Evolutionary conservation across 2,329 filamentous ascomycete genomes (phyloP), one percentile per base, ranked within the genome.

Genomic region (Blumeria hordei): DNA sequence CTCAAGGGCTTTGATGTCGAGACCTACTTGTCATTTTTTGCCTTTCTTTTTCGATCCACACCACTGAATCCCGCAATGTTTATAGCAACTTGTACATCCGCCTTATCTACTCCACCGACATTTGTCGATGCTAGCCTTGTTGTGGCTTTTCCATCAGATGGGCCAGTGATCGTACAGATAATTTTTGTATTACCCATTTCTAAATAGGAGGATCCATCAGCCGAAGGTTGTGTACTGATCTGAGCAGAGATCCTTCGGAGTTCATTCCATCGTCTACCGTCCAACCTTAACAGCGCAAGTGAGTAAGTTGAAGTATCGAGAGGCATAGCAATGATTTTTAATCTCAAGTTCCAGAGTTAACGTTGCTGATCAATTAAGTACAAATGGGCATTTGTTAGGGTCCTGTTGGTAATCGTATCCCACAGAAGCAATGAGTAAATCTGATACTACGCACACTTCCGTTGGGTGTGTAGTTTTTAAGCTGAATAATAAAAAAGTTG

Each of bases 161-260:
- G 92, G 0, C 92, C 92, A 1, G 81, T 80, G 51, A 98, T 81
- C 28, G 88, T 87, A 69, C 90, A 95, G 69, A 96, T 85, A 62
- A 98, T 83, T 66, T 94, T 92, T 21, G 92, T 98, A 70, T 96
- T 94, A 63, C 92, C 92, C 82, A 94, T 94, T 67, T 94, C 87
- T 57, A 96, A 79, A 69, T 94, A 94, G 58, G 83, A 86, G 47
- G 85, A 94, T 37, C 92, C 92, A 63, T 96, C 92, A 55, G 88
- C 88, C 53, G 88, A 83, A 58, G 88, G 83, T 69, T 95, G 92
- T 1, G 88, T 95, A 58, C 83, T 85, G 65, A 98, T 88, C 69
- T 93, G 85, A 51, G 85, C 90, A 65, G 87, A 80, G 53, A 94
- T 76, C 7, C 86, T 81, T 33, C 92, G 87, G 41, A 98, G 78